phyloP scores from a whole-genome alignment of 164 flowering plant genomes.

The Magnolia changhungtana region DNA sequence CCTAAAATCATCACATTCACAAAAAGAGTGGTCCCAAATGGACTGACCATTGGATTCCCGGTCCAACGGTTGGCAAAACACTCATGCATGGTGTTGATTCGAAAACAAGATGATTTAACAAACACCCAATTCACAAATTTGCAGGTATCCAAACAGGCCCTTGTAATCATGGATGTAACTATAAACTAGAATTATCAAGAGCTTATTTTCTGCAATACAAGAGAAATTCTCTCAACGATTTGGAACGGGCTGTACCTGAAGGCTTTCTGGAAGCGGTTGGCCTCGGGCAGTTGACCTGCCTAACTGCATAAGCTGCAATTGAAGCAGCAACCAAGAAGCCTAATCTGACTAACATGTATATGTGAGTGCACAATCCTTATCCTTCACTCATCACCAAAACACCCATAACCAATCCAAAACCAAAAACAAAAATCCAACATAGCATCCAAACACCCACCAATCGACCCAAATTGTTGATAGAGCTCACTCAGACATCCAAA shows the following conservation, averaged over 20 bases:
- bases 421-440: not conserved
- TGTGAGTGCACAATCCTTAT: conserved; percentile 19
- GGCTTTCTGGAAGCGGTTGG: conserved; percentile 24
- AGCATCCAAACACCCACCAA: not conserved
- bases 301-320: conserved; percentile 84
- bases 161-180: no score
- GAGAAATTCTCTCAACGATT: no score
- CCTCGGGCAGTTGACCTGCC: conserved; percentile 49
- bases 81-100: no score
- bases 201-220: no score
- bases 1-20: not conserved
- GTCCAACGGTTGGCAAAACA: no score
- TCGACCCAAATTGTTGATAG: not conserved
- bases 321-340: conserved; percentile 94
- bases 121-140: no score
- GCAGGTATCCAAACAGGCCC: no score
- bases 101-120: no score
- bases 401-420: not conserved
- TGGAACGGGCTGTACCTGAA: conserved; percentile 33
- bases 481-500: not conserved
- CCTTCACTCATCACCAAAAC: conserved; percentile 11
- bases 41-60: no score
- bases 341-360: conserved; percentile 74
- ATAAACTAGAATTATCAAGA: no score
- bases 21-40: not conserved